These are phyloP conservation scores for Aspergillus amoenus DNA, from an alignment of 2,329 filamentous ascomycete genomes.

Conservation along the genomic window DNA sequence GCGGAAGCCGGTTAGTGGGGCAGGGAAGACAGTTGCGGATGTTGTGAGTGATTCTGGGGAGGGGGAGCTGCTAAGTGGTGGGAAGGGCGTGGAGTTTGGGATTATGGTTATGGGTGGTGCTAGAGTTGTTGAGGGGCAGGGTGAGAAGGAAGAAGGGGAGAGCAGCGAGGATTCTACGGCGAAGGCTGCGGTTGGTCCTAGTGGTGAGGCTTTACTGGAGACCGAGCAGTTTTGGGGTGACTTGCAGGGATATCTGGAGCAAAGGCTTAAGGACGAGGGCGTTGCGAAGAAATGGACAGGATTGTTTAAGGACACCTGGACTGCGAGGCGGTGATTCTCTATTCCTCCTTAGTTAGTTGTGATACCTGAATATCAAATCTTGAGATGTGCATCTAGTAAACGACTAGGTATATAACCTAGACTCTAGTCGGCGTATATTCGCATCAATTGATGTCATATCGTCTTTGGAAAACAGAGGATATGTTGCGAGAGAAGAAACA, in stretches of 20 bases:
- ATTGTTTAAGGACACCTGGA: constrained; percentile 71
- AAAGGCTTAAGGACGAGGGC: constrained; percentile 70
- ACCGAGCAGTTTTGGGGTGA: constrained; percentile 84
- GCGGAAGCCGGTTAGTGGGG: constrained; percentile 78
- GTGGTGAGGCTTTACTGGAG: constrained; percentile 60
- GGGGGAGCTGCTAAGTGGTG: constrained; percentile 40
- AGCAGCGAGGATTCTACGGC: constrained; percentile 19
- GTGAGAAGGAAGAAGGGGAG: constrained; percentile 30
- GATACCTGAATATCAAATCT: constrained; percentile 10
- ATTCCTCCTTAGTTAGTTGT: not conserved
- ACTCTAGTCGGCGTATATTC: not conserved
- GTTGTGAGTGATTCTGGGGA: constrained; percentile 61
- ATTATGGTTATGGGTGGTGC: constrained; percentile 85
- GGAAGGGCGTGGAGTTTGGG: constrained; percentile 66
- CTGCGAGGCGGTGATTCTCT: constrained; percentile 15
- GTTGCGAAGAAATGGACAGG: constrained; percentile 64
- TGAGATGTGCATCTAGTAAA: not conserved
- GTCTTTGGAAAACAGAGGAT: not conserved
- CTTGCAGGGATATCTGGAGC: constrained; percentile 74
- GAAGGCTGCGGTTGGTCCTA: constrained; percentile 52
- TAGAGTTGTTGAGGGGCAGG: constrained; percentile 40
- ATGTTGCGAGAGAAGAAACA: not conserved
- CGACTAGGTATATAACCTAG: not conserved
- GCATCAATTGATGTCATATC: constrained; percentile 2
- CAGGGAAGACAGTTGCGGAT: constrained; percentile 69